phyloP scores from a whole-genome alignment of 2,329 filamentous ascomycete genomes.

The Colletotrichum melonis region DNA sequence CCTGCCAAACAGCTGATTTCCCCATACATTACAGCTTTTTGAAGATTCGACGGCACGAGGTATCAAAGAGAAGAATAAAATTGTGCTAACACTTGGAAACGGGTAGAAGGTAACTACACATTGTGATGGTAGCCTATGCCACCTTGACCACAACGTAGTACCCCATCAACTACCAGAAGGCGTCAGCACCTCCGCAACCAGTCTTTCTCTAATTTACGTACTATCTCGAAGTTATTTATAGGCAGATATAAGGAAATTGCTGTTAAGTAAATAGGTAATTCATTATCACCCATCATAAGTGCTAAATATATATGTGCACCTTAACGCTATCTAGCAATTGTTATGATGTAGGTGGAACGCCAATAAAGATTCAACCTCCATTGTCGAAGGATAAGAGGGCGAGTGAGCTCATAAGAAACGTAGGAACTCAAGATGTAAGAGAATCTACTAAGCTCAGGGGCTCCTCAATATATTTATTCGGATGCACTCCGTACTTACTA shows the following conservation, averaged over 20 bases:
- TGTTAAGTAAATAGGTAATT: too few relatives aligned
- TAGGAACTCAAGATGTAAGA: too few relatives aligned
- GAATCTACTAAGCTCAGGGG: not conserved
- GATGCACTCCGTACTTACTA: not conserved
- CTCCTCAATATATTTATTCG: too few relatives aligned
- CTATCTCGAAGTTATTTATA: too few relatives aligned
- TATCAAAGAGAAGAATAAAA: slow-evolving; percentile 39
- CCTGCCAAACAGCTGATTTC: slow-evolving; percentile 40
- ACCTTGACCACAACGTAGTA: not conserved
- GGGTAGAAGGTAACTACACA: slow-evolving; percentile 45
- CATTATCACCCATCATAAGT: too few relatives aligned
- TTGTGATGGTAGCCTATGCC: slow-evolving; percentile 11
- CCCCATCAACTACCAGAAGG: not conserved
- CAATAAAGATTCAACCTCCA: too few relatives aligned
- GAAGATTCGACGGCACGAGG: slow-evolving; percentile 39
- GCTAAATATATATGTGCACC: too few relatives aligned
- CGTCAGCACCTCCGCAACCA: not conserved
- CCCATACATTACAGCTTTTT: slow-evolving; percentile 44
- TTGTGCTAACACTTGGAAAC: slow-evolving; percentile 43
- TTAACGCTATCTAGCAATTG: too few relatives aligned
- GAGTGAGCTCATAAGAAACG: too few relatives aligned
- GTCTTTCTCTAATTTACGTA: not conserved
- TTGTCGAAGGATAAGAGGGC: too few relatives aligned
- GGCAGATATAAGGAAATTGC: too few relatives aligned
- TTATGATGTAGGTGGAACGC: too few relatives aligned